Evolutionary conservation across 306 rosid genomes (phyloP).

Genomic region (Argentina anserina): DNA sequence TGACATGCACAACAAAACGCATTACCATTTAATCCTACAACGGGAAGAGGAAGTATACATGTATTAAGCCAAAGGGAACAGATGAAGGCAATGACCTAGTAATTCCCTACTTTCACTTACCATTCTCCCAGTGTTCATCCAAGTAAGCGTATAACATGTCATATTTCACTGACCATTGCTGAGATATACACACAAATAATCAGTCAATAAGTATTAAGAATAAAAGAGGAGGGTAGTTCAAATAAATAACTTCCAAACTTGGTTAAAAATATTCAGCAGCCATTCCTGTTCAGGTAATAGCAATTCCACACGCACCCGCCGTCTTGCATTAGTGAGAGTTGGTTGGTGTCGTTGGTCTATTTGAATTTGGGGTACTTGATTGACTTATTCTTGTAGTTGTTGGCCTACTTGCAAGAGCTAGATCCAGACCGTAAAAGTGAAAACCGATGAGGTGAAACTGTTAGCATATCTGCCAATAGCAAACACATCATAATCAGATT

Average conservation of each 20-base stretch:
- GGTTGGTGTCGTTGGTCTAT: slow-evolving; percentile 86
- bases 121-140: slow-evolving; percentile 73
- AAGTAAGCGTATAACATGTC: slow-evolving; percentile 80
- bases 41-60: slow-evolving; percentile 14
- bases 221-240: neutral
- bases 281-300: neutral
- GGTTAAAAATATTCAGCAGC: neutral
- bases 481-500: no score
- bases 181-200: slow-evolving; percentile 30
- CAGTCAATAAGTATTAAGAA: neutral
- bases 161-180: slow-evolving; percentile 94
- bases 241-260: neutral
- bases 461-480: no score
- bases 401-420: slow-evolving; percentile 66
- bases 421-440: slow-evolving; percentile 89
- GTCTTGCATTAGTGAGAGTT: slow-evolving; percentile 58
- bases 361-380: slow-evolving; percentile 70
- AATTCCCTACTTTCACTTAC: slow-evolving; percentile 32
- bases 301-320: slow-evolving; percentile 48
- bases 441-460: slow-evolving; percentile 87
- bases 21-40: no score
- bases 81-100: slow-evolving; percentile 34
- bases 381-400: slow-evolving; percentile 61
- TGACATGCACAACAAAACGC: no score
- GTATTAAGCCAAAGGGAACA: slow-evolving; percentile 21